Conservation (phyloP, 139 green algal genomes). For the Picochlorum sp. region DNA sequence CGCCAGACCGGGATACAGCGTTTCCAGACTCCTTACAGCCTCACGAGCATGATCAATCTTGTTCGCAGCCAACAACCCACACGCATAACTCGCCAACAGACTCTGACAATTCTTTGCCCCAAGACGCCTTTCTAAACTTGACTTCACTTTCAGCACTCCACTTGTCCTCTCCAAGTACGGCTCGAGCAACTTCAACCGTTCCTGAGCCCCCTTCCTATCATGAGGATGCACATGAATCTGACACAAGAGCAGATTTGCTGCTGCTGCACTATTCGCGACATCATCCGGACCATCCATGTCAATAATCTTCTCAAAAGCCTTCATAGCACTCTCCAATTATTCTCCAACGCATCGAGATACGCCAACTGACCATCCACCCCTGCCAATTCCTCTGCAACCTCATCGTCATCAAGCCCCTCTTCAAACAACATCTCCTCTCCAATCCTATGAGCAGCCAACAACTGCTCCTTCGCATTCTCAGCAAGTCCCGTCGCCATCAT, state of each 20-base stretch:
- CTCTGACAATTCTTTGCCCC: slow-evolving; percentile 49
- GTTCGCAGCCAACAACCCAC: slow-evolving; percentile 51
- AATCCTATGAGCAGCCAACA: slow-evolving; percentile 58
- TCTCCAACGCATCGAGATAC: slow-evolving; percentile 36
- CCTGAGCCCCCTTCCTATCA: slow-evolving; percentile 34
- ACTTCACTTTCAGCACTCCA: slow-evolving; percentile 24
- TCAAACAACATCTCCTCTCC: slow-evolving; percentile 78
- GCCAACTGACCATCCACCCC: slow-evolving; percentile 72
- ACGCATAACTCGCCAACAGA: slow-evolving; percentile 55
- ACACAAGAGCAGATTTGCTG: slow-evolving; percentile 40
- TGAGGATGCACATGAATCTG: slow-evolving; percentile 1
- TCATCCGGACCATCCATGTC: slow-evolving; percentile 35
- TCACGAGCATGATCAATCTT: slow-evolving; percentile 50
- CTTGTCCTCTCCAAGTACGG: slow-evolving; percentile 38
- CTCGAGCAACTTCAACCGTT: slow-evolving; percentile 61
- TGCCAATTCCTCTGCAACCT: slow-evolving; percentile 78
- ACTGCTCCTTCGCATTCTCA: slow-evolving; percentile 54
- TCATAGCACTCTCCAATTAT: not conserved
- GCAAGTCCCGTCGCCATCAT: slow-evolving; percentile 45
- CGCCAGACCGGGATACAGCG: slow-evolving; percentile 14
- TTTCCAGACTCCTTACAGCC: slow-evolving; percentile 21
- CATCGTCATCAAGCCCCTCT: slow-evolving; percentile 73
- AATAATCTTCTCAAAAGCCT: slow-evolving; percentile 21
- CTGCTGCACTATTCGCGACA: slow-evolving; percentile 40
- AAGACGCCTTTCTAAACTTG: slow-evolving; percentile 54